phyloP scores from a whole-genome alignment of 73 alveolate genomes.

The Breviolum minutum region DNA sequence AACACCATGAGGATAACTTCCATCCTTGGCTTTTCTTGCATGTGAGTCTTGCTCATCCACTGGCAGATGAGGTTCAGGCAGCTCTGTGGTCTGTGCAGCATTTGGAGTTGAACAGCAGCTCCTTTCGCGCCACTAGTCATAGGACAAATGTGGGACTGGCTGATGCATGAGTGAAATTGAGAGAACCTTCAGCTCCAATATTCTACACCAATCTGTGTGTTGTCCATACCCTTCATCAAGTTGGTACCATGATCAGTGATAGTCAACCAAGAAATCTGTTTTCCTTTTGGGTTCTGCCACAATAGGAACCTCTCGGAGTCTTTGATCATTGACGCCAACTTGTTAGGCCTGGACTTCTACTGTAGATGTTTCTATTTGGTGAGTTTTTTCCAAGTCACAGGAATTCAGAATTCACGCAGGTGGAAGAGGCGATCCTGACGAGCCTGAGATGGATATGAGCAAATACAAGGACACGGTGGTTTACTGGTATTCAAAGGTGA shows the following conservation, averaged over 20 bases:
- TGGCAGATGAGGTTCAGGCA: not conserved
- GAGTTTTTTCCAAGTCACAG: not conserved
- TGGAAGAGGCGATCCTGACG: not conserved
- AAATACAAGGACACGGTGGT: conserved; percentile 33
- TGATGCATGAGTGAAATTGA: not conserved
- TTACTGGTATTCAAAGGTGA: not conserved
- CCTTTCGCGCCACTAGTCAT: conserved; percentile 17
- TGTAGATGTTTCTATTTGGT: not conserved
- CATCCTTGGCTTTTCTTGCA: not conserved
- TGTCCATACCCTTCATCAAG: no score
- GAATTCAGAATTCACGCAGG: not conserved
- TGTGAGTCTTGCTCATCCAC: not conserved
- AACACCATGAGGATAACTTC: no score
- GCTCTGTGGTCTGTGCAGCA: conserved; percentile 14
- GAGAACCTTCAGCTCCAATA: no score
- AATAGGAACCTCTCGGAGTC: conserved; percentile 46
- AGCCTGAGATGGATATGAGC: conserved; percentile 61
- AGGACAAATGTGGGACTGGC: not conserved
- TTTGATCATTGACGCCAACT: conserved; percentile 39
- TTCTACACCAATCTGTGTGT: no score
- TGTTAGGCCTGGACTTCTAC: not conserved
- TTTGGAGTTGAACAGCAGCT: not conserved
- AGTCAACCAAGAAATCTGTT: no score
- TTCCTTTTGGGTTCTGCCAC: not conserved
- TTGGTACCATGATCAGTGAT: no score